phyloP scores from a whole-genome alignment of 192 early-diverging fungal species.

The Rhizoclosmatium globosum region DNA sequence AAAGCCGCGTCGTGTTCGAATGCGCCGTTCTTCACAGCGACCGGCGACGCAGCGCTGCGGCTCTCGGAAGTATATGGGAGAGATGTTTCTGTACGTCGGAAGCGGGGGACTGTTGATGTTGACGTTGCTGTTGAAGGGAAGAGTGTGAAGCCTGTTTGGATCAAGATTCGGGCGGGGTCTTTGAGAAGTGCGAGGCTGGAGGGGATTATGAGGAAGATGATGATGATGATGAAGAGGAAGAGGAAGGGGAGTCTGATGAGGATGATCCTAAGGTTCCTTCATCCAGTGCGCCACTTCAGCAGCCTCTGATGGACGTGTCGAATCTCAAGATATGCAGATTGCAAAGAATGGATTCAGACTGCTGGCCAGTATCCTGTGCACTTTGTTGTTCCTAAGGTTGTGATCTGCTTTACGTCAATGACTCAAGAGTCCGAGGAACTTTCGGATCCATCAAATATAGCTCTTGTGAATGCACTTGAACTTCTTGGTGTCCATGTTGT shows the following conservation, averaged over 20 bases:
- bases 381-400: constrained; percentile 47
- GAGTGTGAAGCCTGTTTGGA: constrained; percentile 42
- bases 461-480: neutral
- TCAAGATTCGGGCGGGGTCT: constrained; percentile 55
- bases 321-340: no score
- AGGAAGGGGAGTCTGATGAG: neutral
- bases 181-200: constrained; percentile 33
- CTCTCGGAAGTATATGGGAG: neutral
- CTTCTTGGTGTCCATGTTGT: constrained; percentile 3
- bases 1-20: constrained; percentile 42
- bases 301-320: no score
- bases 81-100: neutral
- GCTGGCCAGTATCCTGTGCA: constrained; percentile 47
- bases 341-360: constrained; percentile 37
- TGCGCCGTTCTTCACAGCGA: constrained; percentile 46
- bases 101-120: neutral
- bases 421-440: neutral
- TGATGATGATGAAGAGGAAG: neutral
- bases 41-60: constrained; percentile 17
- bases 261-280: neutral
- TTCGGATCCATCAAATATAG: neutral
- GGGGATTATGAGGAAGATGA: no score
- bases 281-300: neutral
- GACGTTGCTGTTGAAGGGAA: constrained; percentile 50
- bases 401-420: constrained; percentile 45